Conservation (phyloP, 352 stramenopile species). For the Phytophthora fragariaefolia region DNA sequence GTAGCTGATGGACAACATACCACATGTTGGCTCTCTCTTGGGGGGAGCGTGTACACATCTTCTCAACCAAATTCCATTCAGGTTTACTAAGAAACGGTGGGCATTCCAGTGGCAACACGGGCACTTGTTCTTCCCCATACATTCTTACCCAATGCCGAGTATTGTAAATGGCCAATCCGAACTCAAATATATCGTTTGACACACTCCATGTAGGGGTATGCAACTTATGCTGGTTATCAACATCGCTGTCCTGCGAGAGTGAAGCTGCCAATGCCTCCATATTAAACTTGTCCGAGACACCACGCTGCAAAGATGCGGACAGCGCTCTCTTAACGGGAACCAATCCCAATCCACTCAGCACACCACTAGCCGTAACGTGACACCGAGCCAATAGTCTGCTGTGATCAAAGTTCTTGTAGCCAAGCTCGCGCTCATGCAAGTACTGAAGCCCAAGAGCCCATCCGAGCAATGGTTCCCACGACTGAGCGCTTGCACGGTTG, state of each 20-base stretch:
- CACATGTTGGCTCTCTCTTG: slow-evolving; percentile 28
- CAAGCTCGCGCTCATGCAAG: slow-evolving; percentile 39
- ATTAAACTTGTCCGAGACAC: slow-evolving; percentile 24
- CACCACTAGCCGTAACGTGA: slow-evolving; percentile 24
- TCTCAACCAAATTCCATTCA: slow-evolving; percentile 38
- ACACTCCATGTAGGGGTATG: slow-evolving; percentile 25
- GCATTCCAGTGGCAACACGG: slow-evolving; percentile 7
- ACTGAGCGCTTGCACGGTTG: slow-evolving; percentile 24
- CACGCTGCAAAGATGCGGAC: slow-evolving; percentile 22
- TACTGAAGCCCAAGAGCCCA: slow-evolving; percentile 39
- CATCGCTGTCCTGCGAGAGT: slow-evolving; percentile 1
- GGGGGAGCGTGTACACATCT: slow-evolving; percentile 26
- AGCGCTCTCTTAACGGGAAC: slow-evolving; percentile 27
- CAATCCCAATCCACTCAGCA: slow-evolving; percentile 30
- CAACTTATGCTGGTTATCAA: neutral
- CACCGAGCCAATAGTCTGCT: slow-evolving; percentile 25
- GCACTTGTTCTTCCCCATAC: slow-evolving; percentile 21
- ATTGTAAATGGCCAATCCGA: slow-evolving; percentile 36
- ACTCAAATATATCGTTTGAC: slow-evolving; percentile 27
- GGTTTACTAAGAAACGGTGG: slow-evolving; percentile 25
- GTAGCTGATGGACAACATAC: slow-evolving; percentile 41
- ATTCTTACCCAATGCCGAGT: slow-evolving; percentile 29
- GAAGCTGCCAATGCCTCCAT: slow-evolving; percentile 13
- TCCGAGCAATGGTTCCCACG: slow-evolving; percentile 32
- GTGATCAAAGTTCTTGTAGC: slow-evolving; percentile 34